Percentiles rank a stretch among this genome's conserved stretches.
Evolutionary conservation across 192 early-diverging fungal species (phyloP).

Genomic region (Backusella psychrophila): DNA sequence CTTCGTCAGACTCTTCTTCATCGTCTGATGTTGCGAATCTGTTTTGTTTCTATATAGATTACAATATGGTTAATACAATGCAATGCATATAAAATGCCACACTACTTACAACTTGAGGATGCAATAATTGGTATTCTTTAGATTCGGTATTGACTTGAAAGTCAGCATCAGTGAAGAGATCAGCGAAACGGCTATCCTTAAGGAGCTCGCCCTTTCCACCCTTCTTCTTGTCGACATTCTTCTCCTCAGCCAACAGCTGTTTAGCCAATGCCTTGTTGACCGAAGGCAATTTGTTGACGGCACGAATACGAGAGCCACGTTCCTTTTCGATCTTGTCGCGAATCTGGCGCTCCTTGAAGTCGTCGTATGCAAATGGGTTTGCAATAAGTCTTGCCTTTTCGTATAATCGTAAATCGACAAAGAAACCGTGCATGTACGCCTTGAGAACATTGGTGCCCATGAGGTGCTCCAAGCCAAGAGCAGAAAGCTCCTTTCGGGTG

Average conservation of each 20-base stretch:
- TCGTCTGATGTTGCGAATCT: constrained; percentile 18
- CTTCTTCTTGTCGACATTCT: constrained; percentile 42
- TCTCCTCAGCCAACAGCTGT: constrained; percentile 55
- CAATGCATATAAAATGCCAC: not conserved
- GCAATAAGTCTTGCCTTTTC: constrained; percentile 94
- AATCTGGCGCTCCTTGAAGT: constrained; percentile 78
- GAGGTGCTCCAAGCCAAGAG: constrained; percentile 86
- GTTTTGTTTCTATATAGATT: constrained; percentile 4
- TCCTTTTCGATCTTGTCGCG: constrained; percentile 84
- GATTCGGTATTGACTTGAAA: constrained; percentile 86
- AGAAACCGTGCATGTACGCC: constrained; percentile 99
- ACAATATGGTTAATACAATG: not conserved
- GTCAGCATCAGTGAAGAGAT: constrained; percentile 87
- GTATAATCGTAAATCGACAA: constrained; percentile 92
- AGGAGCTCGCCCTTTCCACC: constrained; percentile 49
- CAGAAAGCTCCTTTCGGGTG: constrained; percentile 81
- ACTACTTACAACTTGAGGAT: constrained; percentile 39
- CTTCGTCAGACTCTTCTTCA: constrained; percentile 29
- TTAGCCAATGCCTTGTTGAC: constrained; percentile 90
- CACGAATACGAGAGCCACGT: constrained; percentile 83
- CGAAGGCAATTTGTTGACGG: constrained; percentile 83
- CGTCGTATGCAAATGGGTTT: constrained; percentile 95
- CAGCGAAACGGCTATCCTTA: constrained; percentile 83
- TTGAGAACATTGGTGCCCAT: constrained; percentile 91
- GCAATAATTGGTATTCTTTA: constrained; percentile 77